A percentile compares a stretch with the other conserved stretches of the same genome.
These are phyloP conservation scores for Mycena chlorophos DNA, from an alignment of 768 basidiomycete species.

Conservation along the genomic window DNA sequence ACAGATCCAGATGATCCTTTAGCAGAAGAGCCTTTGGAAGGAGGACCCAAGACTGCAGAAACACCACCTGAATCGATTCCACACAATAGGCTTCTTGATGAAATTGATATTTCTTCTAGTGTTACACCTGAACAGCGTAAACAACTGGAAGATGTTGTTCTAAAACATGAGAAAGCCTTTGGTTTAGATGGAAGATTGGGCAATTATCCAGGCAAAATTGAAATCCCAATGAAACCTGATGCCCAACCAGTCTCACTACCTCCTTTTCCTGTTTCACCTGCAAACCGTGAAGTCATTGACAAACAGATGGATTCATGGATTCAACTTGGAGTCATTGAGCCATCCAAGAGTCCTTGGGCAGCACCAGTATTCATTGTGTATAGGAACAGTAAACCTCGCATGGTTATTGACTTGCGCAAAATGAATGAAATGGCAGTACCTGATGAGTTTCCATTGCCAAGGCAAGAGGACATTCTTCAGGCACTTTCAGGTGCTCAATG, in stretches of 20 bases:
- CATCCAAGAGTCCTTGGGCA: constrained; percentile 39
- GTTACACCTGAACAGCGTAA: neutral
- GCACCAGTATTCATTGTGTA: constrained; percentile 36
- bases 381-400: constrained; percentile 36
- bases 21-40: constrained; percentile 24
- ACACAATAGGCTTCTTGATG: neutral
- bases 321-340: constrained; percentile 38
- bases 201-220: constrained; percentile 23
- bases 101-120: constrained; percentile 1
- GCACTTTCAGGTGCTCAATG: constrained; percentile 32
- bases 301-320: constrained; percentile 35
- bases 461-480: constrained; percentile 29
- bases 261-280: constrained; percentile 27
- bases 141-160: constrained; percentile 21
- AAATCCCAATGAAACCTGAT: constrained; percentile 27
- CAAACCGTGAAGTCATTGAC: constrained; percentile 30
- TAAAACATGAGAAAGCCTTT: constrained; percentile 26
- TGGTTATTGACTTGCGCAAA: constrained; percentile 36
- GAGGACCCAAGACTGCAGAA: constrained; percentile 33
- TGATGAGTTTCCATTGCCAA: constrained; percentile 30
- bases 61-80: constrained; percentile 19
- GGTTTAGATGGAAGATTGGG: constrained; percentile 35
- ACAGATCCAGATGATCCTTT: constrained; percentile 6
- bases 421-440: constrained; percentile 23
- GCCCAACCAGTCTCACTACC: constrained; percentile 30